Conservation (phyloP, 305 asterid species). For the Fraxinus dipetala region DNA sequence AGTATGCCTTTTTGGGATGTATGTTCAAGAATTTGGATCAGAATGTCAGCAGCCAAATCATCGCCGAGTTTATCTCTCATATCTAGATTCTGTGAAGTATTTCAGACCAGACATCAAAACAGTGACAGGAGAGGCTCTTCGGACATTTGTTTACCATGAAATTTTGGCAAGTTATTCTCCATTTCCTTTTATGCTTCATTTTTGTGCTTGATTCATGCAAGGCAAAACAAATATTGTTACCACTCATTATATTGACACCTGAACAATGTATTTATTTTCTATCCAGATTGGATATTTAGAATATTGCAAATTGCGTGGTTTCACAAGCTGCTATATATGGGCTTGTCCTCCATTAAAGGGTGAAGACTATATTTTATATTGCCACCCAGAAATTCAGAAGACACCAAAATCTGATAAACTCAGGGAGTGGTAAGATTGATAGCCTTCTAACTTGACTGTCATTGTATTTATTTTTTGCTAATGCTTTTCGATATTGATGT, state of each 20-base stretch:
- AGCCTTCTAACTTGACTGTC: background rate
- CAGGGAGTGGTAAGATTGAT: slow-evolving; percentile 77
- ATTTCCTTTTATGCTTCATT: slow-evolving; percentile 5
- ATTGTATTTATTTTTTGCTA: slow-evolving; percentile 13
- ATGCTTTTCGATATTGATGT: slow-evolving; percentile 14
- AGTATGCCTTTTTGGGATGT: slow-evolving; percentile 99
- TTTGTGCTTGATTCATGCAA: slow-evolving; percentile 13
- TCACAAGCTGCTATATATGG: slow-evolving; percentile 99
- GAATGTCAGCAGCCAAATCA: slow-evolving; percentile 96
- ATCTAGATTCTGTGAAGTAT: slow-evolving; percentile 96
- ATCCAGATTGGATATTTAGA: slow-evolving; percentile 96
- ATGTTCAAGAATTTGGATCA: slow-evolving; percentile 98
- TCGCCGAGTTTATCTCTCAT: slow-evolving; percentile 95
- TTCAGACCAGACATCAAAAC: slow-evolving; percentile 95
- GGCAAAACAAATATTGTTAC: slow-evolving; percentile 4
- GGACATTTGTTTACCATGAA: slow-evolving; percentile 97
- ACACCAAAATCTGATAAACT: slow-evolving; percentile 98
- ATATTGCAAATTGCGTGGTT: slow-evolving; percentile 91
- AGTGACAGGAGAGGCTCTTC: slow-evolving; percentile 95
- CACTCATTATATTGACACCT: background rate
- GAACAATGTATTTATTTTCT: slow-evolving; percentile 13
- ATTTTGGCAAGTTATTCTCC: slow-evolving; percentile 63
- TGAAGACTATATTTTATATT: slow-evolving; percentile 95
- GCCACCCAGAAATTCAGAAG: slow-evolving; percentile 99
- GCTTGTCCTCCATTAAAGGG: slow-evolving; percentile 99